Conservation (phyloP, 2,329 filamentous ascomycete species). For the Pseudogymnoascus pannorum region DNA sequence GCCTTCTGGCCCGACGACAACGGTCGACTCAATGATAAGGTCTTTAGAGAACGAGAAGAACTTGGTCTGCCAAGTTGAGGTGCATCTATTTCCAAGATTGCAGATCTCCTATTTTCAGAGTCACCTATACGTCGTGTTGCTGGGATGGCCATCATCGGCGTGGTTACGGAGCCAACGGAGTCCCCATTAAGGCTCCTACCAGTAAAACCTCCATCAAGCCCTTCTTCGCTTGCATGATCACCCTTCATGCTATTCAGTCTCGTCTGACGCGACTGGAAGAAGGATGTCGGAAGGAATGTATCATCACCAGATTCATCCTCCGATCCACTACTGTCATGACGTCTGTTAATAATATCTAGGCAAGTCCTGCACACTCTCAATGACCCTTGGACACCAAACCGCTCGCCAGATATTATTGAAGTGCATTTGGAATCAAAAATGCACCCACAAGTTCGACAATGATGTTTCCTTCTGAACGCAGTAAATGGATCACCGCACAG, state of each 20-base stretch:
- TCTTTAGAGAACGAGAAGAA: conserved; percentile 83
- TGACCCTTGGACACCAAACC: conserved; percentile 78
- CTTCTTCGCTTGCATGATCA: conserved; percentile 33
- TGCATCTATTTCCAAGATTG: conserved; percentile 81
- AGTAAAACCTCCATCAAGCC: conserved; percentile 7
- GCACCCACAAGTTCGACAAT: conserved; percentile 93
- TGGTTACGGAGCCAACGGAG: conserved; percentile 46
- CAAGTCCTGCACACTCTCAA: conserved; percentile 90
- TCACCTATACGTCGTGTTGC: conserved; percentile 60
- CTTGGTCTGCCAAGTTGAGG: conserved; percentile 82
- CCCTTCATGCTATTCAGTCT: conserved; percentile 35
- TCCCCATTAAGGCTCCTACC: conserved; percentile 26
- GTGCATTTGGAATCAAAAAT: conserved; percentile 98
- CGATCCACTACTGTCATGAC: conserved; percentile 78
- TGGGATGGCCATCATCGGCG: conserved; percentile 65
- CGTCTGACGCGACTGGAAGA: conserved; percentile 49
- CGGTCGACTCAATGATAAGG: conserved; percentile 59
- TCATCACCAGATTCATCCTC: conserved; percentile 75
- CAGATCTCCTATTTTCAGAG: conserved; percentile 74
- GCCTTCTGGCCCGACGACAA: conserved; percentile 75
- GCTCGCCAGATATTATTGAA: conserved; percentile 76
- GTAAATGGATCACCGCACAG: conserved; percentile 84
- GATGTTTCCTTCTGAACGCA: conserved; percentile 91
- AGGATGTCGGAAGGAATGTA: conserved; percentile 53
- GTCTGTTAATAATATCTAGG: conserved; percentile 80